Evolutionary conservation across 305 asterid species (phyloP), one percentile per base, ranked within the genome.

Genomic region (Petunia hybrid): DNA sequence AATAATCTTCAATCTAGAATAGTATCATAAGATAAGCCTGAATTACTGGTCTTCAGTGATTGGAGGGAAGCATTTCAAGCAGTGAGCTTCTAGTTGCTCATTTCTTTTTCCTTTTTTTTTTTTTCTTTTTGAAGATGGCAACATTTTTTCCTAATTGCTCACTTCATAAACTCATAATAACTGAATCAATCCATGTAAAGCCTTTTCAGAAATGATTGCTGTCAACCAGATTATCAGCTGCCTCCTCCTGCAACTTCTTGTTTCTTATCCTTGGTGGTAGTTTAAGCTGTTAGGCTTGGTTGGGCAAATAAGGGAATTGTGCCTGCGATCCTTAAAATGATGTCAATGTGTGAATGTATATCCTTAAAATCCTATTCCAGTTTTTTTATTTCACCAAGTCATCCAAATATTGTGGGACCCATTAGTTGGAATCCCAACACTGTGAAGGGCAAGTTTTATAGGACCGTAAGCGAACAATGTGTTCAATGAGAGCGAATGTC

Each of bases 391-490:
- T 55, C 40, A 68, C 57, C 53, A n/a, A 8, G 57, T 41, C 39
- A 43, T 68, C 76, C 57, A 43, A 4, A 68, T 16, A 8, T 68
- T 8, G 2, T 38, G 71, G 43, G 48, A 65, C 4, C 43, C 76
- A 42, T 8, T 68, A n/a, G 56, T 43, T 42, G 76, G 76, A 16
- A 68, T 68, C 56, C 40, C 57, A 68, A 68, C 13, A 43, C 31
- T 42, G 76, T 43, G 76, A 68, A 43, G 43, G 5, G 22, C 76
- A 43, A 22, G 0, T 22, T 22, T 22, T 22, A 22, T 22, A 22
- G 31, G 31, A 22, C 31, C 31, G 31, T 3, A 68, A 51, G 43
- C 40, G 40, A 43, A 42, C 39, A 31, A 68, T 51, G 43, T 43
- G 39, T 65, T 10, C 31, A 65, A 65, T 12, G 71, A 65, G 57